Conservation (phyloP, 495 filamentous ascomycete species). For the Penicillium cinerascens region DNA sequence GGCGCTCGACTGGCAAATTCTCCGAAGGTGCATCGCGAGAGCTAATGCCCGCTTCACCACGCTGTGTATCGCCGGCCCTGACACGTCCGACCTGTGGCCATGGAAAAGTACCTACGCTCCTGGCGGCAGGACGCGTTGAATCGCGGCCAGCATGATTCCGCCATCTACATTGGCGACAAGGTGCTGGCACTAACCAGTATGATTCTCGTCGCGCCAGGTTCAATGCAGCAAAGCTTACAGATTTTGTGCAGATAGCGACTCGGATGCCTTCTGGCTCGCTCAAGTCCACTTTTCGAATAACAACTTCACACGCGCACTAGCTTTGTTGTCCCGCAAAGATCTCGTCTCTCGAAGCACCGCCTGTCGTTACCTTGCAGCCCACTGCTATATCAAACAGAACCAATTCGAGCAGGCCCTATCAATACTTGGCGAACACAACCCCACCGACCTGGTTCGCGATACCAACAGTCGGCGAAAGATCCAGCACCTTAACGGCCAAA, state of each 20-base stretch:
- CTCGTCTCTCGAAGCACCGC: conserved; percentile 76
- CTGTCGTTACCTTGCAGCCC: conserved; percentile 86
- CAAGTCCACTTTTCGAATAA: conserved; percentile 92
- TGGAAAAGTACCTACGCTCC: conserved; percentile 87
- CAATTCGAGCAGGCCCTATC: conserved; percentile 84
- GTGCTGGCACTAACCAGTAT: conserved; percentile 87
- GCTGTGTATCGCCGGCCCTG: background rate
- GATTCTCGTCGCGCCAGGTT: background rate
- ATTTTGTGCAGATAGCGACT: conserved; percentile 65
- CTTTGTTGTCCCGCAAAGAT: conserved; percentile 79
- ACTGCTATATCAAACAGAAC: conserved; percentile 87
- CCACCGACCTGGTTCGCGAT: conserved; percentile 74
- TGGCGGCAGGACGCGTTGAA: conserved; percentile 93
- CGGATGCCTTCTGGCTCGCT: conserved; percentile 91
- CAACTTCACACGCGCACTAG: conserved; percentile 86
- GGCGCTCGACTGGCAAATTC: conserved; percentile 2
- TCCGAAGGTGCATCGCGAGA: conserved; percentile 2
- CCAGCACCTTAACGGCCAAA: conserved; percentile 49
- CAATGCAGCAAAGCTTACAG: conserved; percentile 16
- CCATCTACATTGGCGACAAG: conserved; percentile 96
- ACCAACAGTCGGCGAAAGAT: conserved; percentile 62
- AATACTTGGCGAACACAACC: conserved; percentile 89
- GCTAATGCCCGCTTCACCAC: background rate
- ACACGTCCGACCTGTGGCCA: conserved; percentile 31
- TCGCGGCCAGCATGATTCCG: conserved; percentile 91